Evolutionary conservation across 495 filamentous ascomycete species (phyloP).

Genomic region (Tuber borchii): DNA sequence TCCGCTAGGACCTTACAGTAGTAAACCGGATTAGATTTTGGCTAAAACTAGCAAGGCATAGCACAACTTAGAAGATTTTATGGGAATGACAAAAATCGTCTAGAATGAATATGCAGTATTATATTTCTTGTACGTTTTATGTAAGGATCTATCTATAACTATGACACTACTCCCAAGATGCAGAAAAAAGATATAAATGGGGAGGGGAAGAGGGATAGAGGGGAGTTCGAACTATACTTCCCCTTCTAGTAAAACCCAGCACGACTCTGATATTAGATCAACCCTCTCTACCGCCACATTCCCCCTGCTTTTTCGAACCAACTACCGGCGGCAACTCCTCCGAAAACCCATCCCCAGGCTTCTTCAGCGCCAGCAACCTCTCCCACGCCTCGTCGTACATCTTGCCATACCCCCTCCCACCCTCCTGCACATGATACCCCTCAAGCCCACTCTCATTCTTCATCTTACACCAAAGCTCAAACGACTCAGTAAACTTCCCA

Average conservation of each 20-base stretch:
- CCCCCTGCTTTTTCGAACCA: not conserved
- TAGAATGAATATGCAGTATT: not conserved
- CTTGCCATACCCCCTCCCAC: not conserved
- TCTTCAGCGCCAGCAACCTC: not conserved
- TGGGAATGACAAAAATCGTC: not conserved
- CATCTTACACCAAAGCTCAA: not conserved
- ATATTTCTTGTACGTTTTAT: not conserved
- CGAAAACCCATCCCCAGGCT: not conserved
- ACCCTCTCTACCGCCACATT: not conserved
- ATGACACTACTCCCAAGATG: not conserved
- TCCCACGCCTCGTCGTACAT: conserved; percentile 1
- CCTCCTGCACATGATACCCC: not conserved
- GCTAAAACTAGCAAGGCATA: not conserved
- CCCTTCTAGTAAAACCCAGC: not conserved
- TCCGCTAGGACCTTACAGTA: not conserved
- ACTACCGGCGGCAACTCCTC: not conserved
- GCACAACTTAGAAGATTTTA: not conserved
- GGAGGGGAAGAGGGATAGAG: not conserved
- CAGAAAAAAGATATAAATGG: not conserved
- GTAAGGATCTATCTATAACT: not conserved
- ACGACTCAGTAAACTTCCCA: not conserved
- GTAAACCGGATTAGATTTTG: not conserved
- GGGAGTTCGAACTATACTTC: not conserved
- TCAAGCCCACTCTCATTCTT: not conserved
- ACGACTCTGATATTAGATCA: not conserved